Evolutionary conservation across 177 flowering plant species (phyloP).

Genomic region (Vitis hybrid): DNA sequence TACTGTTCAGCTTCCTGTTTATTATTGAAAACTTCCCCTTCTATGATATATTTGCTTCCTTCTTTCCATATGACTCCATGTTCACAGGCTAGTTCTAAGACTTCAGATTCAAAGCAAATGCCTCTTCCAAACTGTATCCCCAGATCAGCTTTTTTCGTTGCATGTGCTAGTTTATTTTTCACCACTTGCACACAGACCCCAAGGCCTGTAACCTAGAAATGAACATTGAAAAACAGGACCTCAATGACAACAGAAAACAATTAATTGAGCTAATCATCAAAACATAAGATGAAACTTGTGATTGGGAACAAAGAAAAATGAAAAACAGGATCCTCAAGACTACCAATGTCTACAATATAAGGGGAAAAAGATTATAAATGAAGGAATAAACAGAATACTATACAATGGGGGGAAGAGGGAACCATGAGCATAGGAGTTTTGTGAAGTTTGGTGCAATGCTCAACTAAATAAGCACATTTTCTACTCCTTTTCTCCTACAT

Average conservation of each 20-base stretch:
- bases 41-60: constrained; percentile 48
- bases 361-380: no score
- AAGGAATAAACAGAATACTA: no score
- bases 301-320: no score
- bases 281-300: not conserved
- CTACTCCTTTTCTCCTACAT: no score
- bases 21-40: constrained; percentile 44
- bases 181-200: constrained; percentile 66
- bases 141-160: constrained; percentile 65
- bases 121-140: constrained; percentile 71
- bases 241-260: not conserved
- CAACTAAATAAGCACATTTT: no score
- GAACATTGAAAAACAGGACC: constrained; percentile 6
- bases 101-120: constrained; percentile 57
- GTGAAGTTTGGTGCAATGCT: no score
- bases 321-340: no score
- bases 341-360: no score
- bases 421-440: no score
- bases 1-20: constrained; percentile 52
- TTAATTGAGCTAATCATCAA: not conserved
- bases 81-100: constrained; percentile 71
- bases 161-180: constrained; percentile 78
- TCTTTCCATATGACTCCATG: constrained; percentile 57
- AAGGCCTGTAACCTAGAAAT: constrained; percentile 57
- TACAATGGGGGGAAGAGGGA: no score